Evolutionary conservation across 768 basidiomycete genomes (phyloP).

Genomic region (Hebeloma cylindrosporum): DNA sequence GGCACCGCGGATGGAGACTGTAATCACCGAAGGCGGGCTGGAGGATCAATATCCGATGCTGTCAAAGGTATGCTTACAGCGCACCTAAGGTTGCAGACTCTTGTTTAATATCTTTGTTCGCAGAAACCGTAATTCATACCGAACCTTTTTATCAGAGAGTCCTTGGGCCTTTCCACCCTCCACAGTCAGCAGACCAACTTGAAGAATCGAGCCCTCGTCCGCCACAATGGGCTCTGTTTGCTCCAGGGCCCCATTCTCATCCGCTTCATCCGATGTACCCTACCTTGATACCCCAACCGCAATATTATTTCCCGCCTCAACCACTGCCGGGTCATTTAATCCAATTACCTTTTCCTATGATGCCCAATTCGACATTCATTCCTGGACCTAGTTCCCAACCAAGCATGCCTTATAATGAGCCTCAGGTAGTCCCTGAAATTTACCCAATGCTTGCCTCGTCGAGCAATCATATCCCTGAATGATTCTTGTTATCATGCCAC

Average conservation of each 20-base stretch:
- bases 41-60: slow-evolving; percentile 21
- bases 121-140: no score
- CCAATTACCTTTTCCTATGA: slow-evolving; percentile 12
- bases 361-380: slow-evolving; percentile 14
- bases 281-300: slow-evolving; percentile 23
- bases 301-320: slow-evolving; percentile 22
- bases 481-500: no score
- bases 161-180: slow-evolving; percentile 5
- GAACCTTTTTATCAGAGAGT: no score
- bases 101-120: no score
- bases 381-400: no score
- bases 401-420: no score
- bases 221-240: slow-evolving; percentile 9
- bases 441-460: no score
- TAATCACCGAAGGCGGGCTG: slow-evolving; percentile 34
- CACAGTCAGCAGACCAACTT: slow-evolving; percentile 1
- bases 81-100: not conserved
- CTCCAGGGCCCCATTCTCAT: slow-evolving; percentile 8
- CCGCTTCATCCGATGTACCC: slow-evolving; percentile 24
- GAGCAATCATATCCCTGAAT: no score
- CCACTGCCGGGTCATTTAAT: slow-evolving; percentile 5
- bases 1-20: slow-evolving; percentile 47
- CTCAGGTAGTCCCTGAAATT: no score
- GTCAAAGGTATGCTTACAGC: slow-evolving; percentile 15
- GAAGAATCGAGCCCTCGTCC: not conserved